Percentiles rank a stretch among this genome's conserved stretches.
These are phyloP conservation scores for Ricinus communis DNA, from an alignment of 345 rosid species.

Conservation along the genomic window DNA sequence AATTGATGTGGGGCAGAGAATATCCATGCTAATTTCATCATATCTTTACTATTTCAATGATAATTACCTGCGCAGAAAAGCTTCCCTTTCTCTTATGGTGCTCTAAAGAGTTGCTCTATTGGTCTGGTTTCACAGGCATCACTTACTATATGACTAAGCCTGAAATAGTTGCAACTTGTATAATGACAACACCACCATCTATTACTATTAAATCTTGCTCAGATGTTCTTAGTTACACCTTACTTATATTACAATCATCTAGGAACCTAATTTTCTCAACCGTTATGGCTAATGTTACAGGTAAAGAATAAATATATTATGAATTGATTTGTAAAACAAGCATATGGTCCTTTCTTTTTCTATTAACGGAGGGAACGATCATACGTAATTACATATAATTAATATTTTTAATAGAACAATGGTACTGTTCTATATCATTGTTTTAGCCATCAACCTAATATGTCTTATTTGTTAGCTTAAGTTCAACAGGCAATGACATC, in stretches of 20 bases:
- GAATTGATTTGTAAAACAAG: constrained; percentile 16
- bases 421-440: constrained; percentile 6
- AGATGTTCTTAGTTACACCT: constrained; percentile 35
- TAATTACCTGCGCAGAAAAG: constrained; percentile 25
- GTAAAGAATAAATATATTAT: constrained; percentile 16
- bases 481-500: constrained; percentile 47
- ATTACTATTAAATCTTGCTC: background rate
- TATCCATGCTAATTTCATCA: constrained; percentile 54
- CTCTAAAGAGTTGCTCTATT: constrained; percentile 15
- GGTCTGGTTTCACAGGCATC: background rate
- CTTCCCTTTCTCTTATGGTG: constrained; percentile 21
- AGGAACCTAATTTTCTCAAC: constrained; percentile 56
- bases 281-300: constrained; percentile 53
- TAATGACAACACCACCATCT: background rate
- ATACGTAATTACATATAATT: too few species aligned
- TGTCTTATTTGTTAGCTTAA: constrained; percentile 34
- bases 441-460: constrained; percentile 37
- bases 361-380: too few species aligned
- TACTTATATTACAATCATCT: constrained; percentile 23
- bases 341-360: too few species aligned
- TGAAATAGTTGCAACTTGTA: constrained; percentile 6
- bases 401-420: background rate
- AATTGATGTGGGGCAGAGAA: constrained; percentile 37
- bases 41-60: constrained; percentile 48
- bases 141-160: background rate